Evolutionary conservation across 1,139 yeast genomes (phyloP).

Genomic region (Pneumocystis wakefieldiae): DNA sequence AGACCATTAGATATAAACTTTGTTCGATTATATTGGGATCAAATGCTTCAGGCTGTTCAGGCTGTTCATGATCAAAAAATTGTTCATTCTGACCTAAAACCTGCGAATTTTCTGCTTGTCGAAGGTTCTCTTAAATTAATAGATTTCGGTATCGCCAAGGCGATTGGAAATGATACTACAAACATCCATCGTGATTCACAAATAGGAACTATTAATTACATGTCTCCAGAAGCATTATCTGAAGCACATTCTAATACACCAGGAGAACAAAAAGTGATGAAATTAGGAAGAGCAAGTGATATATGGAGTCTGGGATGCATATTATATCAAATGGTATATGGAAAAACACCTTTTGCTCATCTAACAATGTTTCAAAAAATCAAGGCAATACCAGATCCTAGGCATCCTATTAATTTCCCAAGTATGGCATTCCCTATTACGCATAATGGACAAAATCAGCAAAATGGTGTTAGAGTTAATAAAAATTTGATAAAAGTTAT

Average conservation of each 20-base stretch:
- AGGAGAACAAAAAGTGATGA: conserved; percentile 42
- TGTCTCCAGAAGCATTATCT: conserved; percentile 92
- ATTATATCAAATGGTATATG: conserved; percentile 87
- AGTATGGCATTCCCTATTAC: conserved; percentile 17
- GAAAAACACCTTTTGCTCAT: conserved; percentile 77
- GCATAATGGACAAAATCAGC: conserved; percentile 20
- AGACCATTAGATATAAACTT: conserved; percentile 56
- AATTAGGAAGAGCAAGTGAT: conserved; percentile 89
- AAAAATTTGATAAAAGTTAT: conserved; percentile 56
- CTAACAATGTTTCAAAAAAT: conserved; percentile 67
- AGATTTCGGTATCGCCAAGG: conserved; percentile 92
- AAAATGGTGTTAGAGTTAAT: conserved; percentile 54
- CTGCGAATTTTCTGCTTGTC: conserved; percentile 85
- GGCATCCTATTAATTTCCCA: conserved; percentile 60
- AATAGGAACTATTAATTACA: conserved; percentile 90
- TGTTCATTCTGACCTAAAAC: conserved; percentile 89
- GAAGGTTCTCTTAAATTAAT: conserved; percentile 73
- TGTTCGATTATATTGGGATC: conserved; percentile 67
- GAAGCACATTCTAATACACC: conserved; percentile 32
- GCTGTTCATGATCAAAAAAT: conserved; percentile 81
- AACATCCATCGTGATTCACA: conserved; percentile 82
- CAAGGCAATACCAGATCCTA: conserved; percentile 76
- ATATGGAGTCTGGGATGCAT: conserved; percentile 98
- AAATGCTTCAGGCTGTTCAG: conserved; percentile 65
- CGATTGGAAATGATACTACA: conserved; percentile 83